Conservation (phyloP, 352 stramenopile species). For the Globisporangium spiculum region DNA sequence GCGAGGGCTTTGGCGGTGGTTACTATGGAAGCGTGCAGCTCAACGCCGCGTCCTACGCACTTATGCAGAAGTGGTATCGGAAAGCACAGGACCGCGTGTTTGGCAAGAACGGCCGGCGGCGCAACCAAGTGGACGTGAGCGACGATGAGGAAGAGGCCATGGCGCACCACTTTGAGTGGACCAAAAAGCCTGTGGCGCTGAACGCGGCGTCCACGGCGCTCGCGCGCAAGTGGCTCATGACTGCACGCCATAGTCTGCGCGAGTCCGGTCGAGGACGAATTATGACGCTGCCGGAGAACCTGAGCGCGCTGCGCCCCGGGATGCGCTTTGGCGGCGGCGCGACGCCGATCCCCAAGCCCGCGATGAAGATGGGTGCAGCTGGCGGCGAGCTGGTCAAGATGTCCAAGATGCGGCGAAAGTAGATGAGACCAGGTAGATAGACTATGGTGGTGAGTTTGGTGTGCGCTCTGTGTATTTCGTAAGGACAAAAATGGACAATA, state of each 20-base stretch:
- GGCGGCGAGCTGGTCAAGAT: conserved; percentile 42
- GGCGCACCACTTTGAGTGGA: conserved; percentile 71
- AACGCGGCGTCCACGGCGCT: conserved; percentile 82
- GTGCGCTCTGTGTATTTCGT: neutral
- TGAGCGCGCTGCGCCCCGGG: conserved; percentile 25
- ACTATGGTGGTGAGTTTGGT: conserved; percentile 3
- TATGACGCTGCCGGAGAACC: conserved; percentile 42
- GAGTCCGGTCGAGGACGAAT: conserved; percentile 44
- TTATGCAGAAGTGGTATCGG: conserved; percentile 92
- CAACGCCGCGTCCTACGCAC: conserved; percentile 80
- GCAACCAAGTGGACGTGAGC: conserved; percentile 70
- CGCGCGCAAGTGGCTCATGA: conserved; percentile 77
- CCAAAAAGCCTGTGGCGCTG: conserved; percentile 59
- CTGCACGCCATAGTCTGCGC: conserved; percentile 57
- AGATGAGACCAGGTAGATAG: neutral
- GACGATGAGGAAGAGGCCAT: conserved; percentile 86
- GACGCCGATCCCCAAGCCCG: conserved; percentile 65
- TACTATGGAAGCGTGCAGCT: conserved; percentile 67
- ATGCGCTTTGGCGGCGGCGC: conserved; percentile 35
- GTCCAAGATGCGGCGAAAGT: conserved; percentile 73
- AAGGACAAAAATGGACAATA: conserved; percentile 1
- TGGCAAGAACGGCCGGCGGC: conserved; percentile 59
- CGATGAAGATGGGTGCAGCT: conserved; percentile 70
- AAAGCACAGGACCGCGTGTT: conserved; percentile 90
- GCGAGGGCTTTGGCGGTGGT: conserved; percentile 16